Evolutionary conservation across 495 filamentous ascomycete genomes (phyloP), one percentile per base, ranked within the genome.

Genomic region (Annulohypoxylon bovei): DNA sequence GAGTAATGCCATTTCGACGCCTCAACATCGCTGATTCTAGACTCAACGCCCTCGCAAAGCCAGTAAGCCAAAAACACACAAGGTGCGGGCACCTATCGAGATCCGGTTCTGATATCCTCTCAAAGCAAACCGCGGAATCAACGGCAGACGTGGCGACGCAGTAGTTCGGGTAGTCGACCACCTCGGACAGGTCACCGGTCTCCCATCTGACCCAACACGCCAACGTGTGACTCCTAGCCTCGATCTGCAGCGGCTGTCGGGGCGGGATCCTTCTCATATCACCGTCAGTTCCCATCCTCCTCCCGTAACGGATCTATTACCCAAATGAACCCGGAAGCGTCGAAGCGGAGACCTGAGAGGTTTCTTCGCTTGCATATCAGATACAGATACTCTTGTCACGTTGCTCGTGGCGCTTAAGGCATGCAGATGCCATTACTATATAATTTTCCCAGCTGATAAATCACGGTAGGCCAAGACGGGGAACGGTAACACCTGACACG

Each of bases 181-280:
- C 49, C 54, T 32, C 46, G 18, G 22, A 7, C 27, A 37, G n/a
- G 37, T 63, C 57, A 23, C 23, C 23, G 18, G 50, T 55, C 20
- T 49, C 30, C 30, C 49, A 54, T 47, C 56, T 33, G 23, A 6
- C 33, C 62, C 44, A 62, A 62, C 63, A 44, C 1, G 20, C 28
- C 53, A 50, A 57, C 39, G 39, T 65, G 68, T 70, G 62, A 67
- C 57, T 66, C 35, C 52, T 22, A 49, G 40, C 33, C 54, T 47
- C 46, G 55, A 70, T 70, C 57, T 71, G 68, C 68, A 39, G 62
- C 68, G 68, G 68, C 44, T 71, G 57, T 71, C 64, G 69, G 69
- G 32, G 53, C 50, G 44, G 67, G 28, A 68, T 64, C 69, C 69
- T 65, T 61, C 59, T 55, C 59, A 28, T 35, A 50, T 30, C 25